Base-by-base conservation (phyloP, 345 rosid species). In the Euclidium syriacum region DNA sequence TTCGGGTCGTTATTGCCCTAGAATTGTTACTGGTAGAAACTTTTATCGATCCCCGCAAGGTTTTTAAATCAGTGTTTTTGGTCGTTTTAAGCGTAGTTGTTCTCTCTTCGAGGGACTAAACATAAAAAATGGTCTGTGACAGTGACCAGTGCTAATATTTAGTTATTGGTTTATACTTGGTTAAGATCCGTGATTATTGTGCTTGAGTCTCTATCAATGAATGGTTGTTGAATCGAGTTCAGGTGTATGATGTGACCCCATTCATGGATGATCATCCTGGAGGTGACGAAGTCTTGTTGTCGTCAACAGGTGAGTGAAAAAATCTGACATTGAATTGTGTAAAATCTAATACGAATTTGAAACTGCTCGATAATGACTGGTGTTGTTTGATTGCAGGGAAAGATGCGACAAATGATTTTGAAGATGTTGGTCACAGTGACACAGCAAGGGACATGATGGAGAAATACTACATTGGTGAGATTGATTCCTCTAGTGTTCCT, bases 181-280 rank as follows among this genome's bases (percentile, higher is more conserved):
- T 49, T 18, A 16, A 26, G 39, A 20, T 6, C 42, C 0, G 30
- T 14, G 15, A 3, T 50, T 63, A 23, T 38, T 44, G 40, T 4
- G 15, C 11, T 44, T 30, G 29, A n/a, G 23, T 20, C 15, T 25
- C 1, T 9, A 7, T 10, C 24, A 19, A 2, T 53, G 59, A 7
- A 20, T 58, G 16, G 4, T 51, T 32, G 39, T 44, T 26, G 5
- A 32, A 23, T 29, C 52, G 60, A 8, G 9, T 62, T 51, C 65
- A 94, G 99, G 99, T 94, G 10, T 94, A 85, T 74, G 96, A 94
- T 77, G 95, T 94, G 54, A 87, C 97, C 22, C 70, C 92, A 2
- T 94, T 94, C 77, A 85, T 94, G 99, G 97, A 94, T 33, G 99
- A 90, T 80, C 99, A 94, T 71, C 99, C 99, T 5, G 99, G 99